These are phyloP conservation scores for Hypsizygus marmoreus DNA, from an alignment of 768 basidiomycete genomes.

Conservation along the genomic window DNA sequence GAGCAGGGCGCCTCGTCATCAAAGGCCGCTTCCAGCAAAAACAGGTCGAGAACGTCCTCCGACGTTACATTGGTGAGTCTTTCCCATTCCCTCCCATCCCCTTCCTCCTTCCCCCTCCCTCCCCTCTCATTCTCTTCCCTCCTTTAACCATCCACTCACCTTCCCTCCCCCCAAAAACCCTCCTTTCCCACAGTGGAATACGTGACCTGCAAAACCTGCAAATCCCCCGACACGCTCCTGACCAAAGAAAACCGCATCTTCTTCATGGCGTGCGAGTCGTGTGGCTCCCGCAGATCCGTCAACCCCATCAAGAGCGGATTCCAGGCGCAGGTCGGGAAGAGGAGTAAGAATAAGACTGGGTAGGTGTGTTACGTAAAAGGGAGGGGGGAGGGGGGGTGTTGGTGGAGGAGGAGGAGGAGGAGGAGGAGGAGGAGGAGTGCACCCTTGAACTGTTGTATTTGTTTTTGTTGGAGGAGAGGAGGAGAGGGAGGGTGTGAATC, in stretches of 20 bases:
- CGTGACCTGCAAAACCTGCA: constrained; percentile 99
- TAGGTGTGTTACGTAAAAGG: too few relatives aligned
- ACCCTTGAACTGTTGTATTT: too few relatives aligned
- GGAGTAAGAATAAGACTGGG: constrained; percentile 80
- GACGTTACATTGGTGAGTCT: constrained; percentile 90
- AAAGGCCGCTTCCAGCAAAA: constrained; percentile 98
- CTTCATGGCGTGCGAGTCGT: constrained; percentile 94
- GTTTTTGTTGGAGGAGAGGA: too few relatives aligned
- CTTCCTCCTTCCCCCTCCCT: background rate
- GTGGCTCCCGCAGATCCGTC: constrained; percentile 88
- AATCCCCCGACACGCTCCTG: constrained; percentile 95
- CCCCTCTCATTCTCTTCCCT: background rate
- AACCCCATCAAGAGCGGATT: constrained; percentile 98
- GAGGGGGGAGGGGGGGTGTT: too few relatives aligned
- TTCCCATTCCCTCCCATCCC: background rate
- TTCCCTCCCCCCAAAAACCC: background rate
- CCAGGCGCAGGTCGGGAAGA: constrained; percentile 92
- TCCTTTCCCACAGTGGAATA: constrained; percentile 73
- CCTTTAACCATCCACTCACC: background rate
- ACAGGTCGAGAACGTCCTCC: constrained; percentile 94
- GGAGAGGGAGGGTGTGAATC: too few relatives aligned
- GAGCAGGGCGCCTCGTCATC: constrained; percentile 89
- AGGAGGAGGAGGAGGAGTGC: too few relatives aligned
- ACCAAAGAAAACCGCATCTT: constrained; percentile 99
- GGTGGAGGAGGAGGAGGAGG: too few relatives aligned